These are phyloP conservation scores for Oryza glaberrima DNA, from an alignment of 176 grass and related monocot genomes.

Conservation along the genomic window DNA sequence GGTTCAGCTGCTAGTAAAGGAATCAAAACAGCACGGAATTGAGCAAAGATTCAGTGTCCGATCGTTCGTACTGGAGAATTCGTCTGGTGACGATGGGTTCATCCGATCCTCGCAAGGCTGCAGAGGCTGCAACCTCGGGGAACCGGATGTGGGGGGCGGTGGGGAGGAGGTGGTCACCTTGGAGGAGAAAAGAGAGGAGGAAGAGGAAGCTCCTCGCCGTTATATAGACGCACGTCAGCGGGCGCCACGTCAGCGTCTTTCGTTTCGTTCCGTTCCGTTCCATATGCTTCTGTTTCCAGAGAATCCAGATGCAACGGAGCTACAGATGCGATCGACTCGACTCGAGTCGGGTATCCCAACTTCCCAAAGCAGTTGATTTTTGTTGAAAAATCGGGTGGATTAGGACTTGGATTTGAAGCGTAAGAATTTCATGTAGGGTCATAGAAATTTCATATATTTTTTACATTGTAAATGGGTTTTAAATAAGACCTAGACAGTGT, in stretches of 20 bases:
- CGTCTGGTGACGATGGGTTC: slow-evolving; percentile 6
- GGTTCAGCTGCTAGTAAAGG: neutral
- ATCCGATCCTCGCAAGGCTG: slow-evolving; percentile 34
- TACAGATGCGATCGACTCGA: too few species aligned
- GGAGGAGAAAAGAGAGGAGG: neutral
- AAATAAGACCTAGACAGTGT: too few species aligned
- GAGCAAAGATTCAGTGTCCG: slow-evolving; percentile 15
- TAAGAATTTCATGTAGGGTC: too few species aligned
- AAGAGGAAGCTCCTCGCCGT: neutral
- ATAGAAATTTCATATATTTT: too few species aligned
- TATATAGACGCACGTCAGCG: slow-evolving; percentile 14
- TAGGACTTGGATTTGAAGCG: too few species aligned
- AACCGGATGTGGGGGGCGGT: slow-evolving; percentile 5
- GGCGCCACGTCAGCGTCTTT: neutral
- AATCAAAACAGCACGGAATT: neutral
- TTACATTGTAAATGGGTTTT: too few species aligned
- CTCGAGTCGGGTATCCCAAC: too few species aligned
- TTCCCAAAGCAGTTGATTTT: too few species aligned
- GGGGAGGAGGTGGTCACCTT: slow-evolving; percentile 8
- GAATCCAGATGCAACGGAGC: neutral
- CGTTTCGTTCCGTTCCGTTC: neutral
- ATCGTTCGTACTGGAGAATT: slow-evolving; percentile 40
- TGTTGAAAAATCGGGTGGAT: too few species aligned
- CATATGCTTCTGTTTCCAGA: neutral
- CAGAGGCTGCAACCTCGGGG: slow-evolving; percentile 9